Conservation (phyloP, 2,329 filamentous ascomycete genomes). For the Teratosphaeria pseudoeucalypti region DNA sequence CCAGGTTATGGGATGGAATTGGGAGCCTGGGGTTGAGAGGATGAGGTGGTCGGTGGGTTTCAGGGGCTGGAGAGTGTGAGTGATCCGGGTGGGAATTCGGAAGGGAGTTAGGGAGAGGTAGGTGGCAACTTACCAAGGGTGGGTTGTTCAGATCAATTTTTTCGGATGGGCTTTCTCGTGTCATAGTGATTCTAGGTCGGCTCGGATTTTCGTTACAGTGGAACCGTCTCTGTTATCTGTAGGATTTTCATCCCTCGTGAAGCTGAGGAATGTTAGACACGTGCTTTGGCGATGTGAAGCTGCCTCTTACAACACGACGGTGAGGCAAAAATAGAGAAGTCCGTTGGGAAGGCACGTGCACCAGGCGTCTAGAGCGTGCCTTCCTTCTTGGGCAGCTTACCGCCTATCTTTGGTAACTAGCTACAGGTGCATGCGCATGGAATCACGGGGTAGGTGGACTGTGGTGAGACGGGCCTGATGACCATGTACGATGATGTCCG, state of each 20-base stretch:
- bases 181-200: neutral
- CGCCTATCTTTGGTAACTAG: neutral
- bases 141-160: conserved; percentile 24
- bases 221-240: no score
- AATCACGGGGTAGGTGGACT: no score
- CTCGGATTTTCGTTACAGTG: neutral
- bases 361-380: neutral
- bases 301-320: no score
- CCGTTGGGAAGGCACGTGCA: no score
- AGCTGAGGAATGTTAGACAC: no score
- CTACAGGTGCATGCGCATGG: no score
- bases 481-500: no score
- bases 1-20: conserved; percentile 44
- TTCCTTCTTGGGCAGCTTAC: neutral
- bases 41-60: conserved; percentile 40
- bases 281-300: no score
- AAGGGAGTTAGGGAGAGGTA: neutral
- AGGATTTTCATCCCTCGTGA: no score
- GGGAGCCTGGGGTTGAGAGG: conserved; percentile 42
- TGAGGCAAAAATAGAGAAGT: no score
- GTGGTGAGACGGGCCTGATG: no score
- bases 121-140: neutral
- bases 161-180: conserved; percentile 5
- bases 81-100: neutral
- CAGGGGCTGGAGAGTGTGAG: conserved; percentile 31